Base-by-base conservation (phyloP, 2,329 filamentous ascomycete species). In the Fusarium tricinctum region DNA sequence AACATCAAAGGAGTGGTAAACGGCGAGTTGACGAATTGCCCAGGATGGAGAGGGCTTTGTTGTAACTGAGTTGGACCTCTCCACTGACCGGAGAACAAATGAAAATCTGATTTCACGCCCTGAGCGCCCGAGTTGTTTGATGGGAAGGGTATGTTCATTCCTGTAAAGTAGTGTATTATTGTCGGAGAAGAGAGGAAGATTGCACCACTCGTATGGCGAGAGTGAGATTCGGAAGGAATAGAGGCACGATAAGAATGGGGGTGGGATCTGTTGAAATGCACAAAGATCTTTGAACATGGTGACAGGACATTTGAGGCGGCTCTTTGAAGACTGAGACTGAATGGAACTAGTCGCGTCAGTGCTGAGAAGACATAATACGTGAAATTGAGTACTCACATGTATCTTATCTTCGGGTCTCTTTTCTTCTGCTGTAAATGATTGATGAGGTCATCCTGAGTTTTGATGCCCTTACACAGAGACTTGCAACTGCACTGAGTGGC, bases 1-100 rank as follows among this genome's bases (percentile, higher is more conserved):
- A 0, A 68, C 44, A 3, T 70, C 68, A 15, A 70, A 70, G 0
- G 58, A 70, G 45, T 68, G 68, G 14, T 70, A 68, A 2, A 68
- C 55, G 7, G 67, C 66, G 1, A 70, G 66, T 3, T 70, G 68
- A 0, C 68, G 55, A 10, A 70, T 45, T 2, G 26, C 43, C 58
- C 54, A 70, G 3, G 26, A 28, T 23, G 1, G 20, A 8, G 26
- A 32, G 2, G 19, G n/a, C 4, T 30, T 30, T 1, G 28, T 30
- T 2, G 28, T 30, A 1, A 61, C 2, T 6, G 68, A 68, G 0
- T 2, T 23, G 1, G 63, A 70, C 3, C 19, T 42, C 10, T 70
- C 68, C 1, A 70, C 63, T 3, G 68, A 70, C 6, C 69, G 22
- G 3, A 71, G 12, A 14, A 71, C 13, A 6, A 71, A 71, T 0